Base-by-base conservation (phyloP, 805 yeast genomes). In the Starmerella gropengiesseri region DNA sequence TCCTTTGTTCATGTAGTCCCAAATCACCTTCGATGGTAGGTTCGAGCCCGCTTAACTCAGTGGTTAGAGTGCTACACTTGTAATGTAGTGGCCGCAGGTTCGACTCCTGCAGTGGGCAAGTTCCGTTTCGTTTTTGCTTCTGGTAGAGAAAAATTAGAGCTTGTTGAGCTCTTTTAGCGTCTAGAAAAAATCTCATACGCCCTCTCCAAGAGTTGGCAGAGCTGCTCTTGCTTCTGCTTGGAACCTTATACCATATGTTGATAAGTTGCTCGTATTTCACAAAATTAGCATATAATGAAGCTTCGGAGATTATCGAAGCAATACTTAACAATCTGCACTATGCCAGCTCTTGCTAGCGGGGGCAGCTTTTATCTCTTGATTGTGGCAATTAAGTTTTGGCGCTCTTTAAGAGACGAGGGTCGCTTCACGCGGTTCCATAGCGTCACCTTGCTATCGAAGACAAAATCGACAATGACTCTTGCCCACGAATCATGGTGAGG, bases 361-460 rank as follows among this genome's bases (percentile, higher is more conserved):
- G n/a, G n/a, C 35, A 13, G 2, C 9, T 31, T 8, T 36, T 18
- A 27, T 8, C 7, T 20, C 13, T 31, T 16, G 9, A 38, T 12
- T 18, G 34, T 31, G 4, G 29, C 30, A 3, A 44, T 4, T 12
- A 41, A 35, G 4, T 32, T 29, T 23, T 44, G 44, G 6, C 51
- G 33, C 21, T 30, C 21, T 23, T 42, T 42, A 16, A 47, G 30
- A 4, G 42, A 30, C 5, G 51, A 46, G 9, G 57, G 57, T 3
- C 95, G 70, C 62, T 81, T 81, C 17, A 86, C 94, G 51, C 96
- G 71, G 61, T 79, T 78, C 76, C 81, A 86, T 60, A 86, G 67
- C 13, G 74, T 65, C 45, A 86, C 81, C 32, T 77, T 69, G 37
- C 77, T 77, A 54, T 75, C 75, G 52, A 76, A 67, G 20, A 84